Percentiles rank a stretch among this genome's conserved stretches.
These are phyloP conservation scores for Dissophora globulifera DNA, from an alignment of 192 early-diverging fungal species.

Conservation along the genomic window DNA sequence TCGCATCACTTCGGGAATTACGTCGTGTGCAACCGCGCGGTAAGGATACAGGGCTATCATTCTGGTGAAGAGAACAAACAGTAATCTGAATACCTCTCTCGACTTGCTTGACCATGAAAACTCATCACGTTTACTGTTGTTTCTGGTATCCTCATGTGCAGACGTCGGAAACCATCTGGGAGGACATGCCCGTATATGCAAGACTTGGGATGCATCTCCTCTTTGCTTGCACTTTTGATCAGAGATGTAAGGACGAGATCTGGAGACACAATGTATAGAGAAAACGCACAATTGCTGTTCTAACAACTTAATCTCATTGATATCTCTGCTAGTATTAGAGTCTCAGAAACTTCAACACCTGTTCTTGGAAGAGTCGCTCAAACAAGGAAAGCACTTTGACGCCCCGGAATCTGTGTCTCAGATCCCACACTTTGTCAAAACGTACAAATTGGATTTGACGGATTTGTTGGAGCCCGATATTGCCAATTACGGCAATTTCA, in stretches of 20 bases:
- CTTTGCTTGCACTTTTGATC: constrained; percentile 54
- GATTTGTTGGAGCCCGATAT: constrained; percentile 66
- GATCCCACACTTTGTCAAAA: constrained; percentile 74
- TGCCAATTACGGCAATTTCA: constrained; percentile 66
- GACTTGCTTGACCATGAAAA: not conserved
- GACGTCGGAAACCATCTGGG: constrained; percentile 54
- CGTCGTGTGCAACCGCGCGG: constrained; percentile 49
- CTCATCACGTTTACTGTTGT: not conserved
- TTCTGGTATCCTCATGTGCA: not conserved
- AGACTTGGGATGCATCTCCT: constrained; percentile 66
- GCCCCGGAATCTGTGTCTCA: constrained; percentile 63
- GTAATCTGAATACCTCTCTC: too few relatives aligned
- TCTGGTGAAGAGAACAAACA: too few relatives aligned
- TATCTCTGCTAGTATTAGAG: constrained; percentile 17
- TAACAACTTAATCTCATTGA: not conserved
- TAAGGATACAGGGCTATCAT: constrained; percentile 1
- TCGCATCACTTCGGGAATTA: constrained; percentile 58
- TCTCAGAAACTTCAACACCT: constrained; percentile 27
- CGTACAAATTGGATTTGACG: constrained; percentile 71
- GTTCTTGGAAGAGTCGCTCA: constrained; percentile 27
- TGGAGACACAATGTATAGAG: too few relatives aligned
- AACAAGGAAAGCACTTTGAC: constrained; percentile 76
- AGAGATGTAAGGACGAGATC: constrained; percentile 52
- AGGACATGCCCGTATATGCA: constrained; percentile 66
- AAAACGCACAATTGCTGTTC: too few relatives aligned